Percentiles rank a stretch among this genome's conserved stretches.
These are phyloP conservation scores for Durio zibethinus DNA, from an alignment of 345 rosid genomes.

Conservation along the genomic window DNA sequence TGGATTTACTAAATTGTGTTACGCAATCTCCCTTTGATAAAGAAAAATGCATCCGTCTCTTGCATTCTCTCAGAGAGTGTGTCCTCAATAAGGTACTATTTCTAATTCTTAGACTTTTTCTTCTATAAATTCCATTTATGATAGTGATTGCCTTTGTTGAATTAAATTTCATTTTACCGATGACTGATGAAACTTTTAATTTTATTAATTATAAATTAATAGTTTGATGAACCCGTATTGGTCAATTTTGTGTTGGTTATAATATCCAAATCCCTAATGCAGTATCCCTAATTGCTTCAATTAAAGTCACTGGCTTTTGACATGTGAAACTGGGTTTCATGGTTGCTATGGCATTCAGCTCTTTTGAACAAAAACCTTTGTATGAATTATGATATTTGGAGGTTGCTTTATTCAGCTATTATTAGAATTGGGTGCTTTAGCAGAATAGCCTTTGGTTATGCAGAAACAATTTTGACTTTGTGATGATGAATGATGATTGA, in stretches of 20 bases:
- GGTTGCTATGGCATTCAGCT: background rate
- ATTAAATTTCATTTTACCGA: background rate
- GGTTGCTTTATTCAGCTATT: background rate
- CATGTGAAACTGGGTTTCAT: background rate
- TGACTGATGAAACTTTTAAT: background rate
- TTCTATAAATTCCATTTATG: background rate
- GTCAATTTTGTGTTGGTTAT: background rate
- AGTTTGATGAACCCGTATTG: background rate
- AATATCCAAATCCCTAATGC: background rate
- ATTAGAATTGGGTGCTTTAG: background rate
- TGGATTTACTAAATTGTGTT: constrained; percentile 81
- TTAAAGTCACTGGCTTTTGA: background rate
- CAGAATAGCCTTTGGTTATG: background rate
- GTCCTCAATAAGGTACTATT: constrained; percentile 55
- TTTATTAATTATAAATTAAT: background rate
- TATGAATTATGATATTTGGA: background rate
- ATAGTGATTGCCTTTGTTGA: background rate
- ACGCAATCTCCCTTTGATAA: constrained; percentile 59
- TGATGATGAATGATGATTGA: too few relatives aligned
- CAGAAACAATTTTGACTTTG: background rate
- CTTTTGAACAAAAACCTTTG: background rate
- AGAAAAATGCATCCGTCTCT: constrained; percentile 52
- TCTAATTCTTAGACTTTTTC: background rate
- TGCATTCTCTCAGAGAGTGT: constrained; percentile 63
- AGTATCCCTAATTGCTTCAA: background rate